Conservation (phyloP, 2,329 filamentous ascomycete genomes). For the Colletotrichum cereale region DNA sequence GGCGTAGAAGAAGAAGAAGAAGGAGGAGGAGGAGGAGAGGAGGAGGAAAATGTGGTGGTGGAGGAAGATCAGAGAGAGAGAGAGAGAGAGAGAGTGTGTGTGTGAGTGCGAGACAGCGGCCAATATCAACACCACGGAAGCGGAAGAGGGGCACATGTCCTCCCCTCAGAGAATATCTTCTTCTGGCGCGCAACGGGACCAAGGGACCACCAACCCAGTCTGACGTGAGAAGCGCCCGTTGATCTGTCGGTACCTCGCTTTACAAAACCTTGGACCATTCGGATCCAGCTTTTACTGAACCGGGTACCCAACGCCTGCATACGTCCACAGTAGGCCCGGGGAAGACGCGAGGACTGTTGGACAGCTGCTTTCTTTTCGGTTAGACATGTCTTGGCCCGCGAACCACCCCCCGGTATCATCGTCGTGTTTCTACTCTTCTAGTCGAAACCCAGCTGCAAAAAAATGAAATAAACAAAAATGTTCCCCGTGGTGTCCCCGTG, state of each 20-base stretch:
- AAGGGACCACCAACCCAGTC: not conserved
- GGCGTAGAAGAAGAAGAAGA: not conserved
- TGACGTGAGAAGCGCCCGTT: constrained; percentile 11
- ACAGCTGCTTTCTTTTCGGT: constrained; percentile 26
- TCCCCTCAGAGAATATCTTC: constrained; percentile 28
- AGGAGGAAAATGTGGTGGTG: not conserved
- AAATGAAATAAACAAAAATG: no score
- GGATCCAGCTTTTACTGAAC: constrained; percentile 26
- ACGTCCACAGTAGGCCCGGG: constrained; percentile 1
- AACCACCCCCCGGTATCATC: not conserved
- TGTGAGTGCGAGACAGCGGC: not conserved
- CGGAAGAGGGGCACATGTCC: constrained; percentile 8
- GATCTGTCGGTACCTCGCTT: constrained; percentile 14
- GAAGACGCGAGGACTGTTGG: constrained; percentile 1
- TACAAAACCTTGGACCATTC: constrained; percentile 15
- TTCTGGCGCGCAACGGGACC: constrained; percentile 1
- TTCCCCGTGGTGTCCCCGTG: no score
- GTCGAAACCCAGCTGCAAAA: constrained; percentile 14
- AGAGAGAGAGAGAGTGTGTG: no score
- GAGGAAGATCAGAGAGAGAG: no score
- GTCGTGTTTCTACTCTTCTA: not conserved
- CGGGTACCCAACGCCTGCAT: constrained; percentile 11
- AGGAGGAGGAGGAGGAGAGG: not conserved
- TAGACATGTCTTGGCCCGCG: constrained; percentile 26
- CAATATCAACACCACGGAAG: not conserved